Base-by-base conservation (phyloP, 352 stramenopile species). In the Pythium diclinum region DNA sequence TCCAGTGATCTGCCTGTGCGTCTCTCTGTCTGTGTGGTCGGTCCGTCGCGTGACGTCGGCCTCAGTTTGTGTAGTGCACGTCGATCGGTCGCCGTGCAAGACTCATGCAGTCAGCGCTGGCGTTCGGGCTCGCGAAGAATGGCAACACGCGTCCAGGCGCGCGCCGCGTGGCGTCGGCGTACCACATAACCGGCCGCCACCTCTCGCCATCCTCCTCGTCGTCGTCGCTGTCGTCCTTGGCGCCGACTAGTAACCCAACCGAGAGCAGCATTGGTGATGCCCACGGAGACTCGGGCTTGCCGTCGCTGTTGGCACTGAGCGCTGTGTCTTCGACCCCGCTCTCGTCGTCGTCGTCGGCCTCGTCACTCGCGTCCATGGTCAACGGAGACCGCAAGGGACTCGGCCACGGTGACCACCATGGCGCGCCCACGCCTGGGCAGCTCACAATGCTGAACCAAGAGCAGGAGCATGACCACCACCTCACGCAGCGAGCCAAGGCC, bases 61-160 rank as follows among this genome's bases (percentile, higher is more conserved):
- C 40, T 42, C 25, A 28, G 25, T 28, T 28, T 28, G 2, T 28
- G 25, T 28, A 28, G 25, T 28, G 25, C 25, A 28, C 25, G 36
- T 17, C 13, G 10, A 17, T 42, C 13, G 25, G 36, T 42, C 33
- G 36, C 10, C 36, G 36, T 42, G 36, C 36, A 11, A 42, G 10
- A 42, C 36, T 42, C 53, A 90, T 90, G 81, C 77, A 87, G 67
- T 79, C 68, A 56, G 71, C 77, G 14, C 78, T 90, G 51, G 65
- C 77, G 44, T 77, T 83, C 47, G 78, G 76, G 0, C 65, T 88
- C 59, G 76, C 81, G 55, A 90, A 88, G 69, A 88, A 83, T 75
- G 81, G 87, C 66, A 88, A 84, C 40, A 67, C 74, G 23, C 64
- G 84, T 42, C 77, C 77, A 16, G 69, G 71, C 40, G 80, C 82